Evolutionary conservation across 164 flowering plant genomes (phyloP).

Genomic region (Santalum album): DNA sequence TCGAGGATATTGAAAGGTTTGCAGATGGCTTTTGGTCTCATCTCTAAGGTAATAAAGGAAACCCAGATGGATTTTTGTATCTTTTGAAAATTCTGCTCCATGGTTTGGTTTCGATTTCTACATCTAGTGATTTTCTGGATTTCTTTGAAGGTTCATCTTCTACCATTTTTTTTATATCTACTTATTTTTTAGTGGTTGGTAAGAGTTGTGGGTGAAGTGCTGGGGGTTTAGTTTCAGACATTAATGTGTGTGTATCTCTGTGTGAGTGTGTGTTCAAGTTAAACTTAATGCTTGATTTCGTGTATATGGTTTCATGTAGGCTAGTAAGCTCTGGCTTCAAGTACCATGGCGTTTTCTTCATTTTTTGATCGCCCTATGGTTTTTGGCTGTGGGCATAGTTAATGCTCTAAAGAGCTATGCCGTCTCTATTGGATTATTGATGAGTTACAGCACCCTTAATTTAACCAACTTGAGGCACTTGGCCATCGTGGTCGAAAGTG

Average conservation of each 20-base stretch:
- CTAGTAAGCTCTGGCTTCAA: constrained; percentile 24
- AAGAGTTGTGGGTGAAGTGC: too few species aligned
- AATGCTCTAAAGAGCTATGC: constrained; percentile 35
- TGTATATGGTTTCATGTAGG: constrained; percentile 19
- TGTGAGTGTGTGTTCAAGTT: too few species aligned
- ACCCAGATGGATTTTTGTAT: too few species aligned
- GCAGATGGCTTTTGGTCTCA: neutral
- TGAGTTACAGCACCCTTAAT: constrained; percentile 33
- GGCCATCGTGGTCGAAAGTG: constrained; percentile 81
- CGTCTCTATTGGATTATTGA: constrained; percentile 38
- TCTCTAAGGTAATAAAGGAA: neutral
- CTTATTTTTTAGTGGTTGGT: too few species aligned
- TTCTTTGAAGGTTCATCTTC: too few species aligned
- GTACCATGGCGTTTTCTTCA: constrained; percentile 54
- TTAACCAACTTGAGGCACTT: constrained; percentile 45
- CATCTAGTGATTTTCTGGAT: too few species aligned
- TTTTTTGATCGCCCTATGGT: constrained; percentile 34
- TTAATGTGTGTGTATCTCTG: too few species aligned
- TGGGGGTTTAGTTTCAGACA: too few species aligned
- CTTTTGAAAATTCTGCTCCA: too few species aligned
- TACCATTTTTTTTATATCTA: too few species aligned
- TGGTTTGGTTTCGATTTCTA: neutral
- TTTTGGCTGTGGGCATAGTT: constrained; percentile 20
- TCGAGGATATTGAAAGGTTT: neutral
- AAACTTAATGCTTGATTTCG: too few species aligned